These are phyloP conservation scores for Opeltia flavorubescens DNA, from an alignment of 495 filamentous ascomycete species.

Conservation along the genomic window DNA sequence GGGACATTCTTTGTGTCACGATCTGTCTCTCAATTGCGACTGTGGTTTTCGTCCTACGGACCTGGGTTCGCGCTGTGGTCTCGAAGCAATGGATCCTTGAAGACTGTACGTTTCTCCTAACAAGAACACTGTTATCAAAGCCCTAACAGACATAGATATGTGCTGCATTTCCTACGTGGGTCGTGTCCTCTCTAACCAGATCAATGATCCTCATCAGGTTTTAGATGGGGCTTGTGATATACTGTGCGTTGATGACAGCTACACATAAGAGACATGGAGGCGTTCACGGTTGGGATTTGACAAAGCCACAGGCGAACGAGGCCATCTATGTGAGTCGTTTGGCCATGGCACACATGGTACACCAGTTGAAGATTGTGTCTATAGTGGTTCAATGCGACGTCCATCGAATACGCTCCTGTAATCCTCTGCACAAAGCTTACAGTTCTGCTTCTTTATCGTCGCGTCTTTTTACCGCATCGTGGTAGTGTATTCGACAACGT, in stretches of 20 bases:
- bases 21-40: slow-evolving; percentile 10
- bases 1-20: slow-evolving; percentile 13
- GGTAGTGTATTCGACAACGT: slow-evolving; percentile 19
- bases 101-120: slow-evolving; percentile 15
- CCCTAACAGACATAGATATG: background rate
- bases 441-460: slow-evolving; percentile 26
- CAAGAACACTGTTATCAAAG: background rate
- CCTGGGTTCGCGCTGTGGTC: slow-evolving; percentile 15
- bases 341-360: background rate
- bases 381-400: slow-evolving; percentile 23
- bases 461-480: slow-evolving; percentile 22
- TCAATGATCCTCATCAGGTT: background rate
- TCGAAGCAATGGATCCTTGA: slow-evolving; percentile 17
- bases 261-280: slow-evolving; percentile 17
- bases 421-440: slow-evolving; percentile 28
- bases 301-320: slow-evolving; percentile 9
- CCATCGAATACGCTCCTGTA: slow-evolving; percentile 24
- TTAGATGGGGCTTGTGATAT: slow-evolving; percentile 7
- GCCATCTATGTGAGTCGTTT: slow-evolving; percentile 15
- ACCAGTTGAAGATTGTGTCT: background rate
- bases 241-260: slow-evolving; percentile 5
- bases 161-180: slow-evolving; percentile 8
- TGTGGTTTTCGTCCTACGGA: slow-evolving; percentile 10
- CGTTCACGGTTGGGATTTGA: slow-evolving; percentile 23
- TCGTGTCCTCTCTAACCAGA: background rate